These are phyloP conservation scores for Amoebophrya sp. DNA, from an alignment of 169 alveolate species.

Conservation along the genomic window DNA sequence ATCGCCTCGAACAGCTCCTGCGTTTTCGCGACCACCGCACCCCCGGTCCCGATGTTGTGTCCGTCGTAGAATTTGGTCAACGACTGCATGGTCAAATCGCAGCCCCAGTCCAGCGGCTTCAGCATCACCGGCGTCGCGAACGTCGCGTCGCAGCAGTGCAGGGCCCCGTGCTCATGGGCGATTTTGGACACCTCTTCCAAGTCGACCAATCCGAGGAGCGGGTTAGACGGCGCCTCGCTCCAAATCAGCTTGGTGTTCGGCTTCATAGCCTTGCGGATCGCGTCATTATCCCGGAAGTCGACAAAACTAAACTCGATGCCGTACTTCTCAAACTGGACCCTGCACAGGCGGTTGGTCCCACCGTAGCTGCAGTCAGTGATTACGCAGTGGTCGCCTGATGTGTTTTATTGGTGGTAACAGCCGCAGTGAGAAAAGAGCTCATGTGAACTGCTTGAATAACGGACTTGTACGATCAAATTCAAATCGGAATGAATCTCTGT, in stretches of 20 bases:
- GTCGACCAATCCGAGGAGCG: conserved; percentile 53
- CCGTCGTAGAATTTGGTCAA: conserved; percentile 63
- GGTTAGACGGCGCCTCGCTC: conserved; percentile 62
- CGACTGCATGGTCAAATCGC: conserved; percentile 51
- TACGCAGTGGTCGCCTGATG: conserved; percentile 50
- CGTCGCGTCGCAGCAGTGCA: conserved; percentile 57
- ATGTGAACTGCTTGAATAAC: background rate
- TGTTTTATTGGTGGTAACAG: background rate
- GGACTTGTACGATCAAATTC: background rate
- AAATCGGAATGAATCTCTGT: background rate
- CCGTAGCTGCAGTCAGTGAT: conserved; percentile 59
- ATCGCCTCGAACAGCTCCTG: conserved; percentile 42
- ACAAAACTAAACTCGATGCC: conserved; percentile 53
- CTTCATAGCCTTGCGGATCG: conserved; percentile 52
- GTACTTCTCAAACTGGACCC: conserved; percentile 41
- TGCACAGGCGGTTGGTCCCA: conserved; percentile 54
- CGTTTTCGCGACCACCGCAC: conserved; percentile 52
- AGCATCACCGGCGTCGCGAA: conserved; percentile 59
- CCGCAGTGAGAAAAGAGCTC: background rate
- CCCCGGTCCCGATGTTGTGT: conserved; percentile 58
- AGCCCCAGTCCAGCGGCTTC: conserved; percentile 56
- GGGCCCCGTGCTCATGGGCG: conserved; percentile 48
- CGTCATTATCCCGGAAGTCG: conserved; percentile 54
- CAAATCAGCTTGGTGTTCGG: conserved; percentile 55
- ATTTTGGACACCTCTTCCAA: conserved; percentile 49